These are phyloP conservation scores for Somion occarium DNA, from an alignment of 1,284 basidiomycete species.

Conservation along the genomic window DNA sequence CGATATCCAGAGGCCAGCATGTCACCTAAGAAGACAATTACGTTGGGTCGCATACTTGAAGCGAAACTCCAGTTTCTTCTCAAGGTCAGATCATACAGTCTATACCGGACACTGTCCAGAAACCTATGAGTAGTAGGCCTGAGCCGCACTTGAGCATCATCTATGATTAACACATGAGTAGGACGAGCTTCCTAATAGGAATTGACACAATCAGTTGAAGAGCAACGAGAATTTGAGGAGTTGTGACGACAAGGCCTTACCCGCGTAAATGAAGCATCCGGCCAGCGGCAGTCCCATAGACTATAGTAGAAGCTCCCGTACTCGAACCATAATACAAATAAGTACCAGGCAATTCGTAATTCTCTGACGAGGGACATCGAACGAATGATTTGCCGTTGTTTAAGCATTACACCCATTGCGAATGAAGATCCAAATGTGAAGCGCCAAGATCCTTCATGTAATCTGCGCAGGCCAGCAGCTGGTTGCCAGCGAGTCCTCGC, in stretches of 20 bases:
- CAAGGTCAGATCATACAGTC: conserved; percentile 64
- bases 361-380: conserved; percentile 14
- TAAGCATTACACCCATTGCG: no score
- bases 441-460: no score
- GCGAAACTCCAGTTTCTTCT: conserved; percentile 74
- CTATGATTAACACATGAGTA: conserved; percentile 65
- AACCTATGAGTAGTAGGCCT: conserved; percentile 36
- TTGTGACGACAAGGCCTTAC: conserved; percentile 11
- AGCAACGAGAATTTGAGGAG: background rate
- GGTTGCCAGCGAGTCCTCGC: no score
- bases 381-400: no score
- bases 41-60: conserved; percentile 57
- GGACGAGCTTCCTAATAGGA: conserved; percentile 22
- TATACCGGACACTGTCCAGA: conserved; percentile 41
- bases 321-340: conserved; percentile 66
- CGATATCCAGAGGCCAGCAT: conserved; percentile 70
- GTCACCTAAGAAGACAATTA: conserved; percentile 78
- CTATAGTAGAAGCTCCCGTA: conserved; percentile 48
- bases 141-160: conserved; percentile 76
- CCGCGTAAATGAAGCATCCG: conserved; percentile 27
- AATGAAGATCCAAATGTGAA: no score
- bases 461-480: no score
- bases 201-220: conserved; percentile 5
- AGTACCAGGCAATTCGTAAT: conserved; percentile 54
- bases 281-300: conserved; percentile 51